These are phyloP conservation scores for Triglochin maritima DNA, from an alignment of 106 monocot species.

Conservation along the genomic window DNA sequence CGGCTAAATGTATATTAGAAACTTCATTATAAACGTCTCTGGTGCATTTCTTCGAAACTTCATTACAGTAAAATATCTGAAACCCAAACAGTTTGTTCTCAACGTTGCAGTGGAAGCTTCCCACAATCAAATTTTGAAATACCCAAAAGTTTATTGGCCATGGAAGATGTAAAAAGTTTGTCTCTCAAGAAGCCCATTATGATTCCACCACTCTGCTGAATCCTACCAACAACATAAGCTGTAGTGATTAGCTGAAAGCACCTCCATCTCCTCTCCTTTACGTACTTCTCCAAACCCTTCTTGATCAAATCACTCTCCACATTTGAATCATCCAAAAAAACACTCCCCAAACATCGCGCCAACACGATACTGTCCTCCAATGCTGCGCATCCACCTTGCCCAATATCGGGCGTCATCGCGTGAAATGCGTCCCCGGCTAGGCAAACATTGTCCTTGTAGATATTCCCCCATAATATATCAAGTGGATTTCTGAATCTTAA, in stretches of 20 bases:
- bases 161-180: too few relatives aligned
- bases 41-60: too few relatives aligned
- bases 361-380: conserved; percentile 65
- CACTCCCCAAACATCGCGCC: conserved; percentile 43
- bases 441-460: conserved; percentile 38
- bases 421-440: conserved; percentile 75
- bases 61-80: too few relatives aligned
- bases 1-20: too few relatives aligned
- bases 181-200: too few relatives aligned
- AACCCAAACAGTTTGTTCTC: too few relatives aligned
- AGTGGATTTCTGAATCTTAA: conserved; percentile 45
- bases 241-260: conserved; percentile 33
- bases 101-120: too few relatives aligned
- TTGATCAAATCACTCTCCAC: conserved; percentile 15
- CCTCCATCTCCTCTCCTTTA: conserved; percentile 57
- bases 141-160: too few relatives aligned
- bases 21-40: too few relatives aligned
- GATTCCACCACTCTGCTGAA: too few relatives aligned
- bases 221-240: conserved; percentile 12
- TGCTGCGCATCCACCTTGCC: conserved; percentile 69
- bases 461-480: conserved; percentile 30
- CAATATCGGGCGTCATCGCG: conserved; percentile 78
- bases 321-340: neutral
- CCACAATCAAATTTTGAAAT: too few relatives aligned
- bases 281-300: conserved; percentile 43